These are phyloP conservation scores for Mariannaea elegans DNA, from an alignment of 2,329 filamentous ascomycete species.

Conservation along the genomic window DNA sequence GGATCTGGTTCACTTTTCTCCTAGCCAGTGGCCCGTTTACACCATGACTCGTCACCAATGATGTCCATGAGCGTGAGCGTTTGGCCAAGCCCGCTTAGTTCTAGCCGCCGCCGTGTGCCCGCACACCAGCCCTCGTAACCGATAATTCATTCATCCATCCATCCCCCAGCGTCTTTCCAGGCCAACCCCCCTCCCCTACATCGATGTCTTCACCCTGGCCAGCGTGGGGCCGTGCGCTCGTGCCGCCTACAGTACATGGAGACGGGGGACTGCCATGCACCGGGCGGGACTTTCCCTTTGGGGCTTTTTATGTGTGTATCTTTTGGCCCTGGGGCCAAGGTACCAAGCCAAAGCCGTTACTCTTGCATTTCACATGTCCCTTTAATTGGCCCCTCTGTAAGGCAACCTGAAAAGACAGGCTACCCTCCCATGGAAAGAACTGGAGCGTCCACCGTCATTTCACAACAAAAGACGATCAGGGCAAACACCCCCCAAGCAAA, in stretches of 20 bases:
- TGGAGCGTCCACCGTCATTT: neutral
- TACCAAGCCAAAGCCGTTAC: constrained; percentile 24
- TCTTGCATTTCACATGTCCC: constrained; percentile 33
- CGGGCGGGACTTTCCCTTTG: constrained; percentile 18
- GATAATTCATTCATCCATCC: neutral
- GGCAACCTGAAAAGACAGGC: constrained; percentile 22
- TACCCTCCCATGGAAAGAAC: neutral
- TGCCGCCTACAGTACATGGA: constrained; percentile 26
- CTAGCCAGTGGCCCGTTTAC: neutral
- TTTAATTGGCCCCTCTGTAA: constrained; percentile 31
- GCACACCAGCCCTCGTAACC: constrained; percentile 3
- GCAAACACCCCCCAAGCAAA: neutral
- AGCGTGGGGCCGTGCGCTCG: constrained; percentile 23
- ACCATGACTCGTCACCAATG: constrained; percentile 22
- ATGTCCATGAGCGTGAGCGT: neutral
- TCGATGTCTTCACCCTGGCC: neutral
- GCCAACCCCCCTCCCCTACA: no score
- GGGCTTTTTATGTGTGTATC: constrained; percentile 25
- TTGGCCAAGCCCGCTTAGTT: constrained; percentile 6
- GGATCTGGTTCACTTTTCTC: neutral
- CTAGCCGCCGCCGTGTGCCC: constrained; percentile 19
- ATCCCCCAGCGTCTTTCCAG: constrained; percentile 3
- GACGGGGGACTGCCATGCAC: constrained; percentile 24
- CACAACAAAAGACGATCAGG: no score
- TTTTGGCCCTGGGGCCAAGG: constrained; percentile 25